These are phyloP conservation scores for Termitomyces sp. DNA, from an alignment of 768 basidiomycete species.

Conservation along the genomic window DNA sequence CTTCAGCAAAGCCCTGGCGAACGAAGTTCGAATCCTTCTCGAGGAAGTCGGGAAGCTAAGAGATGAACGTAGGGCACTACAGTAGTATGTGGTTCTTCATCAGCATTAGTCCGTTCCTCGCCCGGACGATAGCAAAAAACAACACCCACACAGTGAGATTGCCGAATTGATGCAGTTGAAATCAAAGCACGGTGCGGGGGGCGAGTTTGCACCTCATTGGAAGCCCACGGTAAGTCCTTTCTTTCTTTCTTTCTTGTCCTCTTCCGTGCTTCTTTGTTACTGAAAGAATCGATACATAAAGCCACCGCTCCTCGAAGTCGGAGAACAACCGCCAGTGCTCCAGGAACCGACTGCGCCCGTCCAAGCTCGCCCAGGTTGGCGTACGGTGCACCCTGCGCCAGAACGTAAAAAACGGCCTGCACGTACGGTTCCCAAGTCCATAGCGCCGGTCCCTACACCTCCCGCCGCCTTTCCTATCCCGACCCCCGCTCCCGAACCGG, in stretches of 20 bases:
- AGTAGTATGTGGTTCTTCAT: slow-evolving; percentile 48
- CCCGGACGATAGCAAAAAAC: neutral
- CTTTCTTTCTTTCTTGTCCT: neutral
- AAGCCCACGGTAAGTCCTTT: slow-evolving; percentile 41
- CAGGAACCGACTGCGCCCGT: slow-evolving; percentile 30
- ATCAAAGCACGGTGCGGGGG: slow-evolving; percentile 75
- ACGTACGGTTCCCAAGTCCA: neutral
- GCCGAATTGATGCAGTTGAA: slow-evolving; percentile 79
- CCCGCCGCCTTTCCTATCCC: slow-evolving; percentile 15
- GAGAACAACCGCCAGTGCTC: slow-evolving; percentile 18
- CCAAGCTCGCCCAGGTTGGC: slow-evolving; percentile 68
- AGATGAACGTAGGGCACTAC: slow-evolving; percentile 69
- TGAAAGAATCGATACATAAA: neutral
- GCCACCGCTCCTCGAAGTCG: slow-evolving; percentile 23
- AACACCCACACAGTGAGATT: slow-evolving; percentile 53
- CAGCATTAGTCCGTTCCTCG: neutral
- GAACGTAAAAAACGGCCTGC: slow-evolving; percentile 31
- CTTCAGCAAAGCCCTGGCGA: slow-evolving; percentile 76
- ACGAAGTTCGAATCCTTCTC: slow-evolving; percentile 76
- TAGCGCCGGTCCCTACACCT: neutral
- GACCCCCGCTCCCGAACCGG: slow-evolving; percentile 41
- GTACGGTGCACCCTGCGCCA: slow-evolving; percentile 60
- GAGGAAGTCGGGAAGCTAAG: slow-evolving; percentile 79
- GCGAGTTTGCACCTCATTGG: slow-evolving; percentile 77
- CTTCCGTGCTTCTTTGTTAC: neutral